Evolutionary conservation across 2,329 filamentous ascomycete species (phyloP), one percentile per base, ranked within the genome.

Genomic region (Fusarium domesticum): DNA sequence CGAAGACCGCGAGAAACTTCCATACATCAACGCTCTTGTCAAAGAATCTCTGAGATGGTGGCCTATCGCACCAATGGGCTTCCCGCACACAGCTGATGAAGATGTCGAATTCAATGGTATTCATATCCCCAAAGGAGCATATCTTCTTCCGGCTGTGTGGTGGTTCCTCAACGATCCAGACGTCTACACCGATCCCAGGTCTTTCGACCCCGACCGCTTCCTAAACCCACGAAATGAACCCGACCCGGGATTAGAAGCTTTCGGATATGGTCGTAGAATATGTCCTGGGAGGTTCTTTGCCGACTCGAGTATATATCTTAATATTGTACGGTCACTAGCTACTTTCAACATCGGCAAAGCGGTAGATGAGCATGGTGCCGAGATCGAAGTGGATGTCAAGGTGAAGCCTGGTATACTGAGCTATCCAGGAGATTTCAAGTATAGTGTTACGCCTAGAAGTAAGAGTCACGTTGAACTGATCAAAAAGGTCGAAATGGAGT

Each of bases 151-250:
- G 3, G 43, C 42, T 1, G 30, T 42, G 6, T 61, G 57, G 57
- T 60, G 56, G 56, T 53, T 57, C n/a, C 18, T 51, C 1, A 84
- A 87, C 59, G 84, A 88, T 55, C 78, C 81, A 3, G 77, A 83
- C 35, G 80, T 79, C 2, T 88, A 88, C 62, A 70, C 76, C 0
- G 42, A 67, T 5, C 64, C 65, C 0, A 31, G 43, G 1, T 6
- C 17, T 0, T 68, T 68, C 30, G 42, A 66, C 6, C 64, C 63
- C 1, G 59, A 16, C 1, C 35, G 47, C 2, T 47, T 39, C 6
- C 10, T 47, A 3, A 34, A 23, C 3, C 47, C 43, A 2, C 35
- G 43, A 4, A 47, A 47, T 3, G 47, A 49, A 5, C 47, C 43
- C 1, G 14, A 47, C 16, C 47, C 47, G 1, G 18, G 15, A 0